Percentiles rank a stretch among this genome's conserved stretches.
Evolutionary conservation across 306 rosid genomes (phyloP).

Genomic region (Cicer chorassanicum): DNA sequence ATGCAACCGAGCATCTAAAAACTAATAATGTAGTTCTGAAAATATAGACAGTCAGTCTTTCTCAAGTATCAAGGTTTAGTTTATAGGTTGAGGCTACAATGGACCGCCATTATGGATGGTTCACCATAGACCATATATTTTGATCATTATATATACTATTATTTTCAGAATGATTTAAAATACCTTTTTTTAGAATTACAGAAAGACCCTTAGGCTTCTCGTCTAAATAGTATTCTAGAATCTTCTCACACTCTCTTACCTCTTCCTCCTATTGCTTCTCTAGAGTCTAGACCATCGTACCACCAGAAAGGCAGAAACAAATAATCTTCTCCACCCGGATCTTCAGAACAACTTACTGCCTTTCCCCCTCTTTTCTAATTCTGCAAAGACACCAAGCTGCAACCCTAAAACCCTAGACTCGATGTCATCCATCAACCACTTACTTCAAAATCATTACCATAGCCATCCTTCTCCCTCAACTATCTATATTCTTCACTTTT

Average conservation of each 20-base stretch:
- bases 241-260: not conserved
- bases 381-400: not conserved
- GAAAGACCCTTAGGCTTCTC: not conserved
- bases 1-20: not conserved
- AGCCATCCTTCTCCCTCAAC: not conserved
- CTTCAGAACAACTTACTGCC: not conserved
- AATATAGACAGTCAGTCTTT: constrained; percentile 21
- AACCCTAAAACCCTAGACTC: not conserved
- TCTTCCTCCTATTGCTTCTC: not conserved
- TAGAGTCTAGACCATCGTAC: not conserved
- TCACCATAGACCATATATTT: not conserved
- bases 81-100: not conserved
- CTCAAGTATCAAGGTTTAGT: not conserved
- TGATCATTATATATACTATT: constrained; percentile 3
- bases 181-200: not conserved
- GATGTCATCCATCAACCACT: not conserved
- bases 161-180: not conserved
- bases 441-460: not conserved
- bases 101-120: not conserved
- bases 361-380: not conserved
- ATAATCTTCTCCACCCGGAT: not conserved
- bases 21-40: constrained; percentile 8
- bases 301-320: not conserved
- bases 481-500: constrained; percentile 1
- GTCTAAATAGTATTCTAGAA: not conserved